These are phyloP conservation scores for Sporothrix dimorphospora DNA, from an alignment of 2,329 filamentous ascomycete species.

Conservation along the genomic window DNA sequence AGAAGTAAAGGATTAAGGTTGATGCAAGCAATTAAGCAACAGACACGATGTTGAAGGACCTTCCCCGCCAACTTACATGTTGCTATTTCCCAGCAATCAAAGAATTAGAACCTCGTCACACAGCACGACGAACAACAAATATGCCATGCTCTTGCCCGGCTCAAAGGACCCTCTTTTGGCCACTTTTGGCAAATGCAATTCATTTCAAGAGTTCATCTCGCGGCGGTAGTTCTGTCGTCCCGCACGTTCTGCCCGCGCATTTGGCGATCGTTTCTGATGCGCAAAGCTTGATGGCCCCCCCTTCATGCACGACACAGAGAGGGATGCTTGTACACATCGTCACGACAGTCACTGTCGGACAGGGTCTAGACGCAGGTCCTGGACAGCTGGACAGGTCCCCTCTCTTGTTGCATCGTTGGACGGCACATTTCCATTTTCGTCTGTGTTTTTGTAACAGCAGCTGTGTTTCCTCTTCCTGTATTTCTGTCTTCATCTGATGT, in stretches of 20 bases:
- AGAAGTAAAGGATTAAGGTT: neutral
- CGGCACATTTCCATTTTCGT: neutral
- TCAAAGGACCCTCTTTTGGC: neutral
- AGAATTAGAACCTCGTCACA: neutral
- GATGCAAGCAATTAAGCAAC: neutral
- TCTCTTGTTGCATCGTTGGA: neutral
- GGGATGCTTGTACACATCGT: neutral
- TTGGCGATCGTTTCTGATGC: neutral
- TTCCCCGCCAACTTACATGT: neutral
- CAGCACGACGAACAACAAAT: constrained; percentile 11
- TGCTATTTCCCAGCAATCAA: neutral
- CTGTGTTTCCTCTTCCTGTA: neutral
- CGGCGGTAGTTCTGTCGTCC: neutral
- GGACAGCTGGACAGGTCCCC: neutral
- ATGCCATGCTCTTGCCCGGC: neutral
- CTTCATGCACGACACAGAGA: neutral
- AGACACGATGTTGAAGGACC: neutral
- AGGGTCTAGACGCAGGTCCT: constrained; percentile 11
- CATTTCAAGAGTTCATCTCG: neutral
- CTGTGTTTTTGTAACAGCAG: neutral
- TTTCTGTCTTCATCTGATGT: neutral
- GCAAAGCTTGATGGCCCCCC: neutral
- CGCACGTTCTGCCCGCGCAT: neutral
- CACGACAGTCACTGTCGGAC: neutral
- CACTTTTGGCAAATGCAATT: neutral